Base-by-base conservation (phyloP, 1,139 yeast species). In the Pichia inconspicua region DNA sequence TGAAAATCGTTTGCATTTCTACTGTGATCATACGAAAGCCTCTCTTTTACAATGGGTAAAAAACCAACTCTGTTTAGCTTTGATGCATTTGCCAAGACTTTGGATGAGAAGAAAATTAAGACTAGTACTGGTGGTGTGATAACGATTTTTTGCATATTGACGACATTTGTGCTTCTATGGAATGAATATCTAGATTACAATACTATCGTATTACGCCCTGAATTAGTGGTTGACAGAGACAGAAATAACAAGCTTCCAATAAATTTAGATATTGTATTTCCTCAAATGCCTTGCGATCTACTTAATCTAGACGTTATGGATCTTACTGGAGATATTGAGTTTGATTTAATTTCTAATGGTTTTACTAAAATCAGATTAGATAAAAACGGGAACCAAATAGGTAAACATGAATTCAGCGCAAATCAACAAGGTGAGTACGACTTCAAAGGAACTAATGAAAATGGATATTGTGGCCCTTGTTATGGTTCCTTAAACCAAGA, bases 61-160 rank as follows among this genome's bases (percentile, higher is more conserved):
- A 77, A 80, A 25, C 58, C 62, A 25, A 70, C 71, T 52, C 70
- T 87, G 54, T 70, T 85, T 48, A 77, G 82, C 40, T 72, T 85
- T 53, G 98, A 92, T 66, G 96, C 95, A 12, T 92, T 92, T 66
- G 82, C 96, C 34, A 90, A 89, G 67, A 88, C 97, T 7, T 90
- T 87, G 42, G 97, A 90, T 59, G 98, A 92, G 65, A 95, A 96
- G 6, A 76, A 87, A 49, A 80, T 92, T 52, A 80, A 85, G 56
- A 92, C 98, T 3, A 75, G 90, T 4, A 75, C 92, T 7, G 98
- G 98, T 46, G 98, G 97, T 2, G 61, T 88, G 38, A 86, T 92
- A 58, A 89, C 97, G 8, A 64, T 92, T 44, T 68, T 79, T 6
- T 84, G 97, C 60, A 63, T 81, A 1, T 47, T 79, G 17, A 73